These are phyloP conservation scores for Dinochytrium kinnereticum DNA, from an alignment of 371 early-diverging fungal species.

Conservation along the genomic window DNA sequence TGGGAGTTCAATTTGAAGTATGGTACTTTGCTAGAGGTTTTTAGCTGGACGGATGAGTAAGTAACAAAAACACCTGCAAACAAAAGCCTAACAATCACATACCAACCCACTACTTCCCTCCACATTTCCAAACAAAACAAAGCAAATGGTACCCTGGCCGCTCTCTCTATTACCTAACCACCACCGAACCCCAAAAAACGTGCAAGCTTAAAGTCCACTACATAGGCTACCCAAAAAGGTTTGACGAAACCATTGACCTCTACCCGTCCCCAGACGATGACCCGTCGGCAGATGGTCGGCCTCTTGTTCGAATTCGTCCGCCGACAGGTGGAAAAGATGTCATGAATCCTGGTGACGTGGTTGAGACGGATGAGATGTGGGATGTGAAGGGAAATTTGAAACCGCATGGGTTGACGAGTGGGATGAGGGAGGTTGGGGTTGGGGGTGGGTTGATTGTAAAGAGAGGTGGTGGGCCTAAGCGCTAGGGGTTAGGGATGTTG, in stretches of 20 bases:
- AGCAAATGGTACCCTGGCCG: slow-evolving; percentile 12
- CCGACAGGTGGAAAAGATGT: neutral
- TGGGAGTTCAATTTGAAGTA: slow-evolving; percentile 8
- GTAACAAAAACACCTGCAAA: too few relatives aligned
- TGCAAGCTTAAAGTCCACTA: slow-evolving; percentile 15
- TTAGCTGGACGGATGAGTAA: neutral
- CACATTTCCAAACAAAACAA: too few relatives aligned
- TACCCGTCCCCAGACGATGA: slow-evolving; percentile 1
- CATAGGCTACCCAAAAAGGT: neutral
- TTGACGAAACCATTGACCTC: slow-evolving; percentile 8
- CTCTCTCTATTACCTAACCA: slow-evolving; percentile 2
- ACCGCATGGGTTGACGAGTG: neutral
- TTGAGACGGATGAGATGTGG: neutral
- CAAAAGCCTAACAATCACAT: too few relatives aligned
- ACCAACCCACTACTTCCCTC: too few relatives aligned
- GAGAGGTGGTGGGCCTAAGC: neutral
- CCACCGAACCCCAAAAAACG: neutral
- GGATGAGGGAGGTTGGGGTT: neutral
- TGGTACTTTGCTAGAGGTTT: neutral
- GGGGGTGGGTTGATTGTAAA: neutral
- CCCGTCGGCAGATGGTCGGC: neutral
- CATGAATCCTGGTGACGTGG: neutral
- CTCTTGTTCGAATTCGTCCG: neutral
- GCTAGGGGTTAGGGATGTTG: neutral
- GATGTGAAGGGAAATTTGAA: neutral